These are phyloP conservation scores for Umbilicus rupestris DNA, from an alignment of 164 flowering plant genomes.

Conservation along the genomic window DNA sequence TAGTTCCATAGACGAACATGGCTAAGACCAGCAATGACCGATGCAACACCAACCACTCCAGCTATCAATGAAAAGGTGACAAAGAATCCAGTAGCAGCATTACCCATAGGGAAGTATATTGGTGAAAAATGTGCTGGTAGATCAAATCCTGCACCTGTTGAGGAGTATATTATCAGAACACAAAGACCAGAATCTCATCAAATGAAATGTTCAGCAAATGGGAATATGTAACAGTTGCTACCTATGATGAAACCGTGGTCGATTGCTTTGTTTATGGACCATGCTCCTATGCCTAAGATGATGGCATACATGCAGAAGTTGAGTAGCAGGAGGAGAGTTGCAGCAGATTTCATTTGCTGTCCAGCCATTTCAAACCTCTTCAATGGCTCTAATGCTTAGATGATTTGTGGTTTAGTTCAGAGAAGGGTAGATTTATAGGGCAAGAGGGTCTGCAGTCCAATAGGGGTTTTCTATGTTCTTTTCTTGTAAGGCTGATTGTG, in stretches of 20 bases:
- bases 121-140: conserved; percentile 88
- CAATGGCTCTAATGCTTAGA: neutral
- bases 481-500: conserved; percentile 44
- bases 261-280: conserved; percentile 75
- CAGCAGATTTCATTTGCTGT: conserved; percentile 39
- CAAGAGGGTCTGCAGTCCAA: neutral
- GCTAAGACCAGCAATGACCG: conserved; percentile 5
- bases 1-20: conserved; percentile 2
- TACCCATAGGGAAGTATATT: conserved; percentile 30
- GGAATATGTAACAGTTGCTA: conserved; percentile 14
- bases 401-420: neutral
- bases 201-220: too few species aligned
- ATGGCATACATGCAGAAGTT: conserved; percentile 83
- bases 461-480: conserved; percentile 33
- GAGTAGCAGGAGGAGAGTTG: conserved; percentile 46
- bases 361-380: conserved; percentile 36
- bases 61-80: conserved; percentile 1
- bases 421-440: neutral
- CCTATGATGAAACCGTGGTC: conserved; percentile 84
- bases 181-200: neutral
- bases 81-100: conserved; percentile 8
- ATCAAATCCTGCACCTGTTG: conserved; percentile 47
- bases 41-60: conserved; percentile 1
- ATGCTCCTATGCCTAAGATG: conserved; percentile 67
- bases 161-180: neutral